Evolutionary conservation across 768 basidiomycete species (phyloP).

Genomic region (Mycena sanguinolenta): DNA sequence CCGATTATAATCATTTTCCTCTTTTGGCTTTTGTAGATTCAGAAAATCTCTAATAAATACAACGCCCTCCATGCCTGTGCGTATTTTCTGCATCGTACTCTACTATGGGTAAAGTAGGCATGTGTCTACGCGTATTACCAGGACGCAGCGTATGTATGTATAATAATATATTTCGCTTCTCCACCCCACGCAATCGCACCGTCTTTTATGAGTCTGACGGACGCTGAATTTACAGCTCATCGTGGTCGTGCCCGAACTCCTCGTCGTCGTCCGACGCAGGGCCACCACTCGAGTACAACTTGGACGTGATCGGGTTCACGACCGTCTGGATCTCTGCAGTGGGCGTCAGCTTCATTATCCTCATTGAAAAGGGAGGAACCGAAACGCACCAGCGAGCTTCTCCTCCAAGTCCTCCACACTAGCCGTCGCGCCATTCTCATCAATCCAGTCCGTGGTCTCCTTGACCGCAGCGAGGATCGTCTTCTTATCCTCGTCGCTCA

Average conservation of each 20-base stretch:
- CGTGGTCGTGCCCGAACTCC: conserved; percentile 63
- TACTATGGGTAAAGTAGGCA: no score
- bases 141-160: conserved; percentile 27
- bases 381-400: conserved; percentile 72
- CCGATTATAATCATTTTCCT: no score
- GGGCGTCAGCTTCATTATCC: conserved; percentile 18
- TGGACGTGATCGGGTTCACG: conserved; percentile 88
- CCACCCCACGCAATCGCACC: not conserved
- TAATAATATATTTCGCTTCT: conserved; percentile 14
- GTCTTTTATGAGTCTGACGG: not conserved
- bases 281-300: conserved; percentile 70
- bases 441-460: conserved; percentile 93
- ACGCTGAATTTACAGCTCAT: conserved; percentile 60
- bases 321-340: conserved; percentile 74
- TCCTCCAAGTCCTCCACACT: conserved; percentile 92
- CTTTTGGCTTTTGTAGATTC: not conserved
- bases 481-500: conserved; percentile 87
- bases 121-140: conserved; percentile 30
- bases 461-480: conserved; percentile 84
- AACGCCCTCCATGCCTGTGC: conserved; percentile 15
- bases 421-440: conserved; percentile 82
- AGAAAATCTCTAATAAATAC: conserved; percentile 33
- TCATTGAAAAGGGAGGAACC: not conserved
- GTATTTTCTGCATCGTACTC: conserved; percentile 22
- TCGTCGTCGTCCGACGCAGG: conserved; percentile 44